phyloP scores from a whole-genome alignment of 306 rosid species.

The Inga leiocalycina region DNA sequence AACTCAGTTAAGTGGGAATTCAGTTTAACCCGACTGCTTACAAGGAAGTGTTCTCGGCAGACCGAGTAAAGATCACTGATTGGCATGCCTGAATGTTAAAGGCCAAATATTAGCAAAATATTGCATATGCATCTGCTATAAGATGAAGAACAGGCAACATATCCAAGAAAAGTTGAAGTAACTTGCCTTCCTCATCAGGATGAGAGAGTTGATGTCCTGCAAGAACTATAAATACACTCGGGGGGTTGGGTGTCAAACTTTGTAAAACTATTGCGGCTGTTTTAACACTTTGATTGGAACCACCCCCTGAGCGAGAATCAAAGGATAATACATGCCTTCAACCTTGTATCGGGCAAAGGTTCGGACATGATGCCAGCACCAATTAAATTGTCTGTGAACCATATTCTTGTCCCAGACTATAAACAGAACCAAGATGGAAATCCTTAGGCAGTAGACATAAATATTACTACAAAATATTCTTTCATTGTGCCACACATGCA shows the following conservation, averaged over 20 bases:
- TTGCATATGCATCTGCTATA: neutral
- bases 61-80: slow-evolving; percentile 60
- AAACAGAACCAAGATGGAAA: slow-evolving; percentile 27
- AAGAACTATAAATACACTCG: slow-evolving; percentile 85
- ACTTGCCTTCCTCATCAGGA: slow-evolving; percentile 81
- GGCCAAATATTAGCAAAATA: neutral
- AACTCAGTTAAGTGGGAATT: slow-evolving; percentile 91
- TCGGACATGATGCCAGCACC: slow-evolving; percentile 96
- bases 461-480: neutral
- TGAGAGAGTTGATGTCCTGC: slow-evolving; percentile 80
- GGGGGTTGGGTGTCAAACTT: slow-evolving; percentile 96
- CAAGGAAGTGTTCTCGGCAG: slow-evolving; percentile 86
- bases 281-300: slow-evolving; percentile 74
- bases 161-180: slow-evolving; percentile 21
- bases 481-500: slow-evolving; percentile 5
- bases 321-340: slow-evolving; percentile 83
- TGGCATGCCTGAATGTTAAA: slow-evolving; percentile 70
- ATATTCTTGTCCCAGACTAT: slow-evolving; percentile 98
- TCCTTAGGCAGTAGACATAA: slow-evolving; percentile 23
- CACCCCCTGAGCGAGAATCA: slow-evolving; percentile 72
- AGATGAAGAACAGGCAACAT: slow-evolving; percentile 13
- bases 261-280: slow-evolving; percentile 82
- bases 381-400: slow-evolving; percentile 86
- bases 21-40: slow-evolving; percentile 77
- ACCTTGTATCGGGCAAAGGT: slow-evolving; percentile 80